phyloP scores from a whole-genome alignment of 1,139 yeast genomes.

The Kluyveromyces sp. region DNA sequence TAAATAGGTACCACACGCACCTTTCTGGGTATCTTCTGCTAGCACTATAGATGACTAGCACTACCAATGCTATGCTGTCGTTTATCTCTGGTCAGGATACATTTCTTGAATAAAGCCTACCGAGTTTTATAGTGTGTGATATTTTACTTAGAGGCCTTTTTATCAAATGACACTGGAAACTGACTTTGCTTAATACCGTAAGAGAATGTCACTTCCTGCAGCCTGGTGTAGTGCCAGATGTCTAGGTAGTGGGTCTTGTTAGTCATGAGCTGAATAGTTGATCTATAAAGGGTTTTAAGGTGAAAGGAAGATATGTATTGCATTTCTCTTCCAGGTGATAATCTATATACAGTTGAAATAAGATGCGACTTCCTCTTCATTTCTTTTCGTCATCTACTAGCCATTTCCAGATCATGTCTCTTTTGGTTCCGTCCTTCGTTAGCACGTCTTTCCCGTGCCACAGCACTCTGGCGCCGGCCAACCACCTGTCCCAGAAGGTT shows the following conservation, averaged over 20 bases:
- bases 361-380: constrained; percentile 47
- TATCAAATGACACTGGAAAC: neutral
- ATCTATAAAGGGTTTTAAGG: neutral
- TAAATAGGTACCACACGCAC: neutral
- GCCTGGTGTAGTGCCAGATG: too few relatives aligned
- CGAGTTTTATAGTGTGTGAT: too few relatives aligned
- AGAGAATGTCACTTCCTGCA: too few relatives aligned
- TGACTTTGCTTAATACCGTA: neutral
- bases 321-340: neutral
- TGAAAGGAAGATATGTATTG: neutral
- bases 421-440: constrained; percentile 33
- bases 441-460: constrained; percentile 20
- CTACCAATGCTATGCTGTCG: too few relatives aligned
- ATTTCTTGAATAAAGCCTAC: too few relatives aligned
- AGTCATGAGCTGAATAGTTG: neutral
- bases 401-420: constrained; percentile 71
- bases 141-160: too few relatives aligned
- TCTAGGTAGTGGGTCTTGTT: too few relatives aligned
- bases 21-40: too few relatives aligned
- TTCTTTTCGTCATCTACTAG: constrained; percentile 51
- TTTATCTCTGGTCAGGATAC: too few relatives aligned
- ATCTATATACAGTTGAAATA: constrained; percentile 13
- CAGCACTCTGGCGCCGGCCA: constrained; percentile 10
- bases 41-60: too few relatives aligned
- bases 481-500: constrained; percentile 18